A percentile compares a stretch with the other conserved stretches of the same genome.
These are phyloP conservation scores for Monosporascus cannonballus DNA, from an alignment of 2,329 filamentous ascomycete genomes.

Conservation along the genomic window DNA sequence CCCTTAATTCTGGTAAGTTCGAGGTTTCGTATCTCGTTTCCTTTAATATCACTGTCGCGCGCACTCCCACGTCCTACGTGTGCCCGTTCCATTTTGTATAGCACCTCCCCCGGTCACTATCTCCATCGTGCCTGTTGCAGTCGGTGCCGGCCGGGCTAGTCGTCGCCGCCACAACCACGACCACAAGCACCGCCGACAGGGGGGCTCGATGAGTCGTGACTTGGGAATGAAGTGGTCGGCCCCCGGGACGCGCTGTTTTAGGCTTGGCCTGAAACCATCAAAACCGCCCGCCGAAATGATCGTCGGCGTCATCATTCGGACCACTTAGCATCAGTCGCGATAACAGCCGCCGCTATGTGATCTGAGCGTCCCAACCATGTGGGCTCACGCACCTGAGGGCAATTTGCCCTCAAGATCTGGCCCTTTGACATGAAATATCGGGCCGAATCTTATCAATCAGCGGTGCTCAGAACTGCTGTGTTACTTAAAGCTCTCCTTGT, in stretches of 20 bases:
- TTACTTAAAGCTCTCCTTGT: too few relatives aligned
- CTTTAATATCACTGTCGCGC: background rate
- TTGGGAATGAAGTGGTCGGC: background rate
- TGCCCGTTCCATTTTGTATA: background rate
- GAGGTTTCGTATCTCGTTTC: slow-evolving; percentile 8
- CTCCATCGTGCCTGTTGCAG: background rate
- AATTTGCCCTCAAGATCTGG: too few relatives aligned
- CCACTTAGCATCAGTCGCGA: background rate
- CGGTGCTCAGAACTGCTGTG: too few relatives aligned
- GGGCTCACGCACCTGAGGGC: background rate
- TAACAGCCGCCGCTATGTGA: background rate
- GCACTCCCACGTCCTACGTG: background rate
- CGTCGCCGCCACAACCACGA: background rate
- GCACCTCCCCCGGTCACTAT: background rate
- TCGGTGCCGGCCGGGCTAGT: background rate
- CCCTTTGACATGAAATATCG: too few relatives aligned
- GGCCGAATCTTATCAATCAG: too few relatives aligned
- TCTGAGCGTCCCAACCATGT: background rate
- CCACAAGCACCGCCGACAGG: background rate
- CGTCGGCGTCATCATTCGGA: slow-evolving; percentile 11
- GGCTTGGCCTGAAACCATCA: background rate
- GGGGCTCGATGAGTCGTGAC: background rate
- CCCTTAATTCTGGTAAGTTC: slow-evolving; percentile 54
- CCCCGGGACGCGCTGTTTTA: background rate
- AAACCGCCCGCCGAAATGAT: slow-evolving; percentile 7